Evolutionary conservation across 1,139 yeast genomes (phyloP).

Genomic region (Geotrichum candidum): DNA sequence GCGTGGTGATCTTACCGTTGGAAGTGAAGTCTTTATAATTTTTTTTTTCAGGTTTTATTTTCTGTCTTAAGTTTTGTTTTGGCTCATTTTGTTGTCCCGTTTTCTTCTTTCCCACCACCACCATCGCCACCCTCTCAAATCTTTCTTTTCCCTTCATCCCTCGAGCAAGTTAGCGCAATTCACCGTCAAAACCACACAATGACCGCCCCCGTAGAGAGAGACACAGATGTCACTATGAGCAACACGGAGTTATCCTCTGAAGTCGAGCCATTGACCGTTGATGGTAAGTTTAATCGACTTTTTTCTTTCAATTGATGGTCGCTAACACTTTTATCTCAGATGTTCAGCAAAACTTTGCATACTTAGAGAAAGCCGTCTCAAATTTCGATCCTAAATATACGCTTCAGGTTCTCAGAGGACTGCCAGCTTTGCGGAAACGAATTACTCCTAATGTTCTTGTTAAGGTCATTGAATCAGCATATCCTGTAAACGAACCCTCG

Average conservation of each 20-base stretch:
- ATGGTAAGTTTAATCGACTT: conserved; percentile 22
- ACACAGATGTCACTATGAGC: conserved; percentile 12
- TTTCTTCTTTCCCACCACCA: conserved; percentile 15
- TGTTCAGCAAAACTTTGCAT: conserved; percentile 48
- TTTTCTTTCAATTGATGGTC: conserved; percentile 35
- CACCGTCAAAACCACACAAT: conserved; percentile 4
- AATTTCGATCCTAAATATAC: conserved; percentile 83
- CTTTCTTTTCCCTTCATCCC: neutral
- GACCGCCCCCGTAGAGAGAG: conserved; percentile 9
- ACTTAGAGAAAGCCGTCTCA: conserved; percentile 64
- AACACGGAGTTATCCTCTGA: conserved; percentile 10
- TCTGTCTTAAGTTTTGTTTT: neutral
- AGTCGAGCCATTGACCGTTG: conserved; percentile 16
- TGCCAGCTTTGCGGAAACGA: conserved; percentile 66
- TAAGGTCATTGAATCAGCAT: conserved; percentile 48
- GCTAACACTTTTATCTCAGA: conserved; percentile 42
- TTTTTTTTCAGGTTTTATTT: neutral
- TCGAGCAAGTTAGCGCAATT: neutral
- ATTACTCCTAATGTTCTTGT: conserved; percentile 52
- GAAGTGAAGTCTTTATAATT: neutral
- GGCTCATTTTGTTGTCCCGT: neutral
- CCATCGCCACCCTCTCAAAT: conserved; percentile 1
- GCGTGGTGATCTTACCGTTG: neutral
- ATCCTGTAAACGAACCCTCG: conserved; percentile 45
- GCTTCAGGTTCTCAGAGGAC: conserved; percentile 76